These are phyloP conservation scores for Beverwykella pulmonaria DNA, from an alignment of 495 filamentous ascomycete species.

Conservation along the genomic window DNA sequence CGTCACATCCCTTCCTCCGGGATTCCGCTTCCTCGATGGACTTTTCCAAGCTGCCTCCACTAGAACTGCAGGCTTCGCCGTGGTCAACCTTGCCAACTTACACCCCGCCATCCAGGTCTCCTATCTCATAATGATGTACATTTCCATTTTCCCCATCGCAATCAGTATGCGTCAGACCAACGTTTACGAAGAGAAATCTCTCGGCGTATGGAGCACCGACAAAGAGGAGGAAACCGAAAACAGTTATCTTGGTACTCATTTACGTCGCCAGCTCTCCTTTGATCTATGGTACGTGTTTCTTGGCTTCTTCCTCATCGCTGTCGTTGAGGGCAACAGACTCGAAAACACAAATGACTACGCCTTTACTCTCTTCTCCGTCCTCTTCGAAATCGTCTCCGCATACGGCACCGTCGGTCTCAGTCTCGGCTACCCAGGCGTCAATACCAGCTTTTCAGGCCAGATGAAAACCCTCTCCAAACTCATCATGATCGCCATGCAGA, in stretches of 20 bases:
- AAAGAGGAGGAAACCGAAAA: slow-evolving; percentile 49
- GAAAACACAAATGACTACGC: slow-evolving; percentile 57
- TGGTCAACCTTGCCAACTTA: slow-evolving; percentile 71
- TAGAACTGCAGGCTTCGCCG: slow-evolving; percentile 83
- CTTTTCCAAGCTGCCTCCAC: slow-evolving; percentile 87
- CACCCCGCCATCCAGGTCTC: slow-evolving; percentile 93
- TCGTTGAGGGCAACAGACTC: slow-evolving; percentile 72
- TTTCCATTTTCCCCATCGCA: slow-evolving; percentile 93
- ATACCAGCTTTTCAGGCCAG: slow-evolving; percentile 77
- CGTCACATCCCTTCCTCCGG: slow-evolving; percentile 63
- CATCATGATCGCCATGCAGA: slow-evolving; percentile 89
- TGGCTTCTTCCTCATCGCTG: slow-evolving; percentile 83
- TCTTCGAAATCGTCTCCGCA: slow-evolving; percentile 90
- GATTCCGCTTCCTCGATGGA: slow-evolving; percentile 76
- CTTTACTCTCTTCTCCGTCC: slow-evolving; percentile 78
- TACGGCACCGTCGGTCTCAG: slow-evolving; percentile 94
- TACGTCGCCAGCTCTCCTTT: slow-evolving; percentile 87
- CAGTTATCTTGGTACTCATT: slow-evolving; percentile 83
- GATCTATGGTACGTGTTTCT: slow-evolving; percentile 94
- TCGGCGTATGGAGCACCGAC: slow-evolving; percentile 68
- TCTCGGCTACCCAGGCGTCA: slow-evolving; percentile 73
- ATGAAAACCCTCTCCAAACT: slow-evolving; percentile 84
- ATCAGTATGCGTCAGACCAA: slow-evolving; percentile 93
- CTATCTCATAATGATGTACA: slow-evolving; percentile 99
- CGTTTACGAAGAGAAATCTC: slow-evolving; percentile 92